Base-by-base conservation (phyloP, 2,329 filamentous ascomycete species). In the Phyllosticta citribraziliensis region DNA sequence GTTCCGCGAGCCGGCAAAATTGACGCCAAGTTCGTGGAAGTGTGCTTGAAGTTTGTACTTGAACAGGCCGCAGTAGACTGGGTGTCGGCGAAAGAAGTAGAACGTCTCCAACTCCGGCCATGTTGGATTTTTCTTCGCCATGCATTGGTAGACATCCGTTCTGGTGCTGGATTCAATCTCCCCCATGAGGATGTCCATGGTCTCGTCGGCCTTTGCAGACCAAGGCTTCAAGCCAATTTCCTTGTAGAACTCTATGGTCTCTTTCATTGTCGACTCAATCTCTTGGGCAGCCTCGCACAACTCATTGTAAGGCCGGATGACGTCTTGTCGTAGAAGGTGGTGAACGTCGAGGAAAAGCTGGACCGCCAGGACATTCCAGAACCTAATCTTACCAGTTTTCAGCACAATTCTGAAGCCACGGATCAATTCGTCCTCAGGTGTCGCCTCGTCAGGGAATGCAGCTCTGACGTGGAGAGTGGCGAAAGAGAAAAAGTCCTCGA, bases 1-100 rank as follows among this genome's bases (percentile, higher is more conserved):
- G 1, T 75, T 74, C 73, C 72, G 79, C 1, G 72, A 72, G 55
- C 74, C 72, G 10, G 66, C 67, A 17, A 77, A 69, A 0, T 58
- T 54, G 11, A 77, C 64, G 1, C 76, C 70, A 0, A 69, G 8
- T 1, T 76, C 67, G 35, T 74, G 70, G 19, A 70, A 69, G 1
- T 61, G 57, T 6, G 64, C 64, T n/a, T 74, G 73, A 25, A 74
- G 68, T 53, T 66, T 64, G 64, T 73, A 78, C 3, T 75, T 67
- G 55, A 70, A 66, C 1, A 78, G 66, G 0, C 77, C 78, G 55
- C 73, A 72, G 2, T 55, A 58, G 64, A 66, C 64, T 1, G 67
- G 68, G 47, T 69, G 67, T 12, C 62, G 50, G 2, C 56, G 53
- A 30, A 63, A 62, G 20, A 68, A 50, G 12, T 63, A 30, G 27